phyloP scores from a whole-genome alignment of 345 rosid genomes.

The Odontarrhena argentea region DNA sequence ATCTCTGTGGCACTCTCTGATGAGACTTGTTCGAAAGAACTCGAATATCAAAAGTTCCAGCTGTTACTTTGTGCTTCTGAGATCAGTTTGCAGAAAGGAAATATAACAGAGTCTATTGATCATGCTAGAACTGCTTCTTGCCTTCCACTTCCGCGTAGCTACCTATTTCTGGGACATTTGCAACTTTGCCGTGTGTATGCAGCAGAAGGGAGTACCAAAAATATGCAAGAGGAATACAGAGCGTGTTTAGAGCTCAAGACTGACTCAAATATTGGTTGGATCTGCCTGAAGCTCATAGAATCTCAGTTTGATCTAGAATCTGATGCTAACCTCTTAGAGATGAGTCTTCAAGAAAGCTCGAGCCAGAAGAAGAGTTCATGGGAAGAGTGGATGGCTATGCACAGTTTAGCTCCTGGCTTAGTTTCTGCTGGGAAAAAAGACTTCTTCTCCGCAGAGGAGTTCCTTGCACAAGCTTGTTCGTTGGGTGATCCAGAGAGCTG shows the following conservation, averaged over 20 bases:
- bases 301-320: constrained; percentile 53
- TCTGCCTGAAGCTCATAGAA: constrained; percentile 73
- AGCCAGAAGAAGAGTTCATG: constrained; percentile 48
- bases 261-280: constrained; percentile 71
- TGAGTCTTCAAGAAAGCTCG: constrained; percentile 54
- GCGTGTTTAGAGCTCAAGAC: constrained; percentile 83
- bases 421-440: constrained; percentile 55
- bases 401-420: constrained; percentile 59
- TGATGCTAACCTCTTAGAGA: constrained; percentile 53
- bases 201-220: constrained; percentile 48
- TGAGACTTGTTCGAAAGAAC: constrained; percentile 49
- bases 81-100: constrained; percentile 64
- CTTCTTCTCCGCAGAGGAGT: constrained; percentile 61
- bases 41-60: constrained; percentile 72
- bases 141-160: constrained; percentile 60
- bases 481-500: constrained; percentile 60
- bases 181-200: constrained; percentile 79
- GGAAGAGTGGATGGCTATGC: constrained; percentile 65
- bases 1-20: constrained; percentile 58
- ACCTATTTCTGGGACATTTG: constrained; percentile 74
- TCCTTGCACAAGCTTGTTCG: constrained; percentile 64
- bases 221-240: constrained; percentile 56
- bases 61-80: constrained; percentile 88
- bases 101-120: constrained; percentile 48
- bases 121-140: constrained; percentile 61